These are phyloP conservation scores for Tolypocladium guangdongense DNA, from an alignment of 2,329 filamentous ascomycete genomes.

Conservation along the genomic window DNA sequence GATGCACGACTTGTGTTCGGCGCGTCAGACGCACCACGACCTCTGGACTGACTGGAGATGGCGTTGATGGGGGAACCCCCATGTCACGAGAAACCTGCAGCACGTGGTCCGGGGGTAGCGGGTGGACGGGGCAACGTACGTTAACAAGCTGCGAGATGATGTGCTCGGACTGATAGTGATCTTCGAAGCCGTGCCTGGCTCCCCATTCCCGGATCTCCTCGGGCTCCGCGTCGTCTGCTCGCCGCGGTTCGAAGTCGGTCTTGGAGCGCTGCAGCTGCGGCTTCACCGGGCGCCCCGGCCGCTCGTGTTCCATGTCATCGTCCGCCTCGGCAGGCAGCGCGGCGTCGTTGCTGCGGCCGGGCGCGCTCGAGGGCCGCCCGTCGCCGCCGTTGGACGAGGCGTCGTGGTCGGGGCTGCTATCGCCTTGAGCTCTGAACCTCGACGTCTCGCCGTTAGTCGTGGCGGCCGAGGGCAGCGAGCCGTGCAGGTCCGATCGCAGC, in stretches of 20 bases:
- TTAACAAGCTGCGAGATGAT: conserved; percentile 76
- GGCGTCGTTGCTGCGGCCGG: conserved; percentile 28
- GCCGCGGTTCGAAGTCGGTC: conserved; percentile 40
- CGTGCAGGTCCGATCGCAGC: conserved; percentile 20
- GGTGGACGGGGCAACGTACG: conserved; percentile 36
- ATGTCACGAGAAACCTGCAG: conserved; percentile 1
- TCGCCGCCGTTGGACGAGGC: conserved; percentile 18
- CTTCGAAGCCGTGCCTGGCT: conserved; percentile 79
- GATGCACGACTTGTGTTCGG: background rate
- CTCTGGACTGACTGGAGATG: background rate
- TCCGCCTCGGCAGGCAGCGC: conserved; percentile 10
- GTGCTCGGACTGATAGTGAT: conserved; percentile 83
- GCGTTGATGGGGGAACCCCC: background rate
- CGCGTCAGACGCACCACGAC: background rate
- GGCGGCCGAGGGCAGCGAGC: conserved; percentile 15
- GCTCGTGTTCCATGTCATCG: conserved; percentile 24
- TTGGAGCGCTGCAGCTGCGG: conserved; percentile 44
- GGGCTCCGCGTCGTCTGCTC: conserved; percentile 28
- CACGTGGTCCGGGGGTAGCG: conserved; percentile 4
- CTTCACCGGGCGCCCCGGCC: conserved; percentile 29
- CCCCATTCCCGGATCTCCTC: conserved; percentile 40
- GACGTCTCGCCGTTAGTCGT: conserved; percentile 18
- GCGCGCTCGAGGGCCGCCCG: conserved; percentile 34
- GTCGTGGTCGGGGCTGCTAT: conserved; percentile 18
- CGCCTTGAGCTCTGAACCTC: conserved; percentile 15